A percentile compares a stretch with the other conserved stretches of the same genome.
Conservation (phyloP, 257 asterid species). For the Lithospermum erythrorhizon region DNA sequence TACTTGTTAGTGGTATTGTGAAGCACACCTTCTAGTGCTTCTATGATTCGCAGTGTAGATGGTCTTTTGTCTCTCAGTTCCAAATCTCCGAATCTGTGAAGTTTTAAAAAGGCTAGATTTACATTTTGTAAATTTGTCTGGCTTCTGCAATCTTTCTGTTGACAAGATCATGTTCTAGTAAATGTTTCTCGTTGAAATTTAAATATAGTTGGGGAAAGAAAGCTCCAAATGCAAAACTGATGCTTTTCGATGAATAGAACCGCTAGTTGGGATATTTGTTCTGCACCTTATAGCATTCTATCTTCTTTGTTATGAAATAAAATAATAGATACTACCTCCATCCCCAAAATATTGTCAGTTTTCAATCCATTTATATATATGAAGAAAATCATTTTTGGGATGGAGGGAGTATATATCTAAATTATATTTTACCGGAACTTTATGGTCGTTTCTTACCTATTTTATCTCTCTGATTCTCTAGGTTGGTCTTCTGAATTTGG, state of each 20-base stretch:
- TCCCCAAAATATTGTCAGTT: too few species aligned
- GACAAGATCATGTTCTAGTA: too few species aligned
- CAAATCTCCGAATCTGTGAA: neutral
- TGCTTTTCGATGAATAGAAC: too few species aligned
- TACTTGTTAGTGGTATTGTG: neutral
- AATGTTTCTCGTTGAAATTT: too few species aligned
- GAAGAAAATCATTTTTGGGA: neutral
- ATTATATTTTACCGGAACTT: neutral
- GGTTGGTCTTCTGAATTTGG: slow-evolving; percentile 91
- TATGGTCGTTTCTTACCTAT: slow-evolving; percentile 1
- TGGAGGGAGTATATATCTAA: neutral
- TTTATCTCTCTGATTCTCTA: slow-evolving; percentile 20
- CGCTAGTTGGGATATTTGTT: too few species aligned
- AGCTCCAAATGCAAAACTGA: too few species aligned
- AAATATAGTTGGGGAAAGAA: too few species aligned
- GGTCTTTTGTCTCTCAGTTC: neutral
- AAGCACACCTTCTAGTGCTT: neutral
- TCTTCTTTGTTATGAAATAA: too few species aligned
- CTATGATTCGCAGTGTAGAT: neutral
- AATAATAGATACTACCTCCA: too few species aligned
- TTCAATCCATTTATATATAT: too few species aligned
- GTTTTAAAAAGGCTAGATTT: neutral
- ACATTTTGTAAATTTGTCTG: neutral
- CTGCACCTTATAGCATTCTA: too few species aligned
- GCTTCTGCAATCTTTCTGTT: neutral